Evolutionary conservation across 257 asterid species (phyloP).

Genomic region (Nicotiana noctiflora): DNA sequence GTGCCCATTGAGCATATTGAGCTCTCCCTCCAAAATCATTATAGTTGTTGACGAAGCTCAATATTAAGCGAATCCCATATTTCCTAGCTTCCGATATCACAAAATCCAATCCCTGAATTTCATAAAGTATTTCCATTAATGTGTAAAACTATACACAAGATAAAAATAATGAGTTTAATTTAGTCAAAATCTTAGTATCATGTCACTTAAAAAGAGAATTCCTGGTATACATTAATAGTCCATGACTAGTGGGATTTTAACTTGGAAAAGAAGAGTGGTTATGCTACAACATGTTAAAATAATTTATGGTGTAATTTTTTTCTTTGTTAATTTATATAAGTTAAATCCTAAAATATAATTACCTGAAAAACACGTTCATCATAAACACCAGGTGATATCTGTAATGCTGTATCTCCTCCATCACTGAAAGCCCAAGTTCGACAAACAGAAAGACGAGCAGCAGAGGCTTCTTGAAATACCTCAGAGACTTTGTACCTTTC

Average conservation of each 20-base stretch:
- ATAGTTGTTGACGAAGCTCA: conserved; percentile 59
- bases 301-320: no score
- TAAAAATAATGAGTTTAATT: neutral
- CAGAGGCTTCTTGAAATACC: conserved; percentile 46
- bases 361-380: conserved; percentile 75
- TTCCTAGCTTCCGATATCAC: conserved; percentile 56
- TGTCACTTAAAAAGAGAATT: no score
- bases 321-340: no score
- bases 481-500: conserved; percentile 47
- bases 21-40: conserved; percentile 57
- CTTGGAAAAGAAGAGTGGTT: no score
- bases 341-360: neutral
- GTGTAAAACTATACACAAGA: neutral
- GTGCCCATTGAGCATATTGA: conserved; percentile 58
- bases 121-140: no score
- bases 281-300: no score
- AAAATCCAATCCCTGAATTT: conserved; percentile 55
- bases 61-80: conserved; percentile 48
- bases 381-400: conserved; percentile 57
- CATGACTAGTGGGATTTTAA: no score
- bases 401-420: conserved; percentile 46
- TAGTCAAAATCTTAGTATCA: no score
- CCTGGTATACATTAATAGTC: no score
- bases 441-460: conserved; percentile 54
- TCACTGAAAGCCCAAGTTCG: conserved; percentile 77